These are phyloP conservation scores for Hanseniaspora sp. DNA, from an alignment of 1,139 yeast genomes.

Conservation along the genomic window DNA sequence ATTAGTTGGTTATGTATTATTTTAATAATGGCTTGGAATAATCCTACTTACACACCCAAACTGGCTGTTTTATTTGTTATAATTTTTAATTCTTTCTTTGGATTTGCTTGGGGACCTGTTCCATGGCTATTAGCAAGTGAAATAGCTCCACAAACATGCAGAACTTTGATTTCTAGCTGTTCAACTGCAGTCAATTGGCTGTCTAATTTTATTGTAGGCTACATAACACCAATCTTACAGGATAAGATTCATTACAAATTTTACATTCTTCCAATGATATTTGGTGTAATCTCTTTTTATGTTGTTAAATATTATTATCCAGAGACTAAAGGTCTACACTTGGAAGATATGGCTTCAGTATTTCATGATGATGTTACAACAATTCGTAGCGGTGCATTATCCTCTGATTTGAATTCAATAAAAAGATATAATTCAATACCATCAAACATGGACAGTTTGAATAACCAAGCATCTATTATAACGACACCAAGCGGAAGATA, in stretches of 20 bases:
- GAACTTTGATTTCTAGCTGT: slow-evolving; percentile 85
- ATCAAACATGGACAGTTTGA: not conserved
- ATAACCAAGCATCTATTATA: not conserved
- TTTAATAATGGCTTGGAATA: slow-evolving; percentile 52
- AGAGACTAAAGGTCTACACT: slow-evolving; percentile 77
- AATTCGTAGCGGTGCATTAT: not conserved
- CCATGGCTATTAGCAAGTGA: slow-evolving; percentile 90
- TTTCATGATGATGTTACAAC: slow-evolving; percentile 50
- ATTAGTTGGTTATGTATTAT: slow-evolving; percentile 47
- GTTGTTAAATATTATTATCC: slow-evolving; percentile 65
- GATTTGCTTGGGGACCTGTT: slow-evolving; percentile 87
- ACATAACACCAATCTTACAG: slow-evolving; percentile 75
- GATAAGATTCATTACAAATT: slow-evolving; percentile 69
- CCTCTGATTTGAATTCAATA: not conserved
- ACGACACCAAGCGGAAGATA: slow-evolving; percentile 1
- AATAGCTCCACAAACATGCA: slow-evolving; percentile 74
- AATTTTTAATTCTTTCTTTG: slow-evolving; percentile 73
- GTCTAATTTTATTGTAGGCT: slow-evolving; percentile 87
- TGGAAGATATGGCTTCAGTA: slow-evolving; percentile 79
- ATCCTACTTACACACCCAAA: slow-evolving; percentile 52
- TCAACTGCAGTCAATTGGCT: slow-evolving; percentile 92
- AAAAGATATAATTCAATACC: slow-evolving; percentile 14
- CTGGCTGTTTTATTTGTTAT: slow-evolving; percentile 68
- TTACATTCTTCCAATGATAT: slow-evolving; percentile 68
- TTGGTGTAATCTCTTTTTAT: slow-evolving; percentile 61